A percentile compares a stretch with the other conserved stretches of the same genome.
Conservation (phyloP, 306 rosid species). For the Citrullus colocynthis region DNA sequence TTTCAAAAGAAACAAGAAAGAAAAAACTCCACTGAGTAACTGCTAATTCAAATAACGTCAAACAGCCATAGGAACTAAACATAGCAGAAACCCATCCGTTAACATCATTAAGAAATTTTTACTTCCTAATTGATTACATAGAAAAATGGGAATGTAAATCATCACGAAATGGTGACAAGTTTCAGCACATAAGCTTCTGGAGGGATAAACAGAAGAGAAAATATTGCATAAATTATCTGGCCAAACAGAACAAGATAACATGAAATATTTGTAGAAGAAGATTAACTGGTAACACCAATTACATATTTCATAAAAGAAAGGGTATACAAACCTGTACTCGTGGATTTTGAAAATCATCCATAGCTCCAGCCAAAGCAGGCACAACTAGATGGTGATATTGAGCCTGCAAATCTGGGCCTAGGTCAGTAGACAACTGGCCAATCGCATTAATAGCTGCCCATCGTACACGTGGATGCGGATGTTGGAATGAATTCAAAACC, state of each 20-base stretch:
- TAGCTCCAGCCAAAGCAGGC: constrained; percentile 81
- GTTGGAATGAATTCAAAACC: constrained; percentile 85
- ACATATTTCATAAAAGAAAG: background rate
- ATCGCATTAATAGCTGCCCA: constrained; percentile 99
- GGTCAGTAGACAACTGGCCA: constrained; percentile 90
- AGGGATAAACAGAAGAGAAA: background rate
- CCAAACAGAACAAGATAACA: background rate
- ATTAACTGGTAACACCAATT: background rate
- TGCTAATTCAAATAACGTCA: background rate
- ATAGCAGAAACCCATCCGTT: background rate
- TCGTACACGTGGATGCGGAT: constrained; percentile 94
- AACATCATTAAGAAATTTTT: background rate
- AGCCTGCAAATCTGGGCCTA: constrained; percentile 95
- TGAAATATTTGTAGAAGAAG: background rate
- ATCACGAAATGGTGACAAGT: background rate
- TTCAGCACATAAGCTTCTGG: background rate
- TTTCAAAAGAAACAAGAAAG: background rate
- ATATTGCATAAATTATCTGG: background rate
- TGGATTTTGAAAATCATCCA: constrained; percentile 97
- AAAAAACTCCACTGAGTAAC: background rate
- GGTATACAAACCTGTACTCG: constrained; percentile 71
- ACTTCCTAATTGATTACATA: background rate
- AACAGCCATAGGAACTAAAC: background rate
- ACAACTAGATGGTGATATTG: constrained; percentile 74
- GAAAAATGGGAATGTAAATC: background rate